phyloP scores from a whole-genome alignment of 2,329 filamentous ascomycete species.

The Scopulariopsis brevicaulis region DNA sequence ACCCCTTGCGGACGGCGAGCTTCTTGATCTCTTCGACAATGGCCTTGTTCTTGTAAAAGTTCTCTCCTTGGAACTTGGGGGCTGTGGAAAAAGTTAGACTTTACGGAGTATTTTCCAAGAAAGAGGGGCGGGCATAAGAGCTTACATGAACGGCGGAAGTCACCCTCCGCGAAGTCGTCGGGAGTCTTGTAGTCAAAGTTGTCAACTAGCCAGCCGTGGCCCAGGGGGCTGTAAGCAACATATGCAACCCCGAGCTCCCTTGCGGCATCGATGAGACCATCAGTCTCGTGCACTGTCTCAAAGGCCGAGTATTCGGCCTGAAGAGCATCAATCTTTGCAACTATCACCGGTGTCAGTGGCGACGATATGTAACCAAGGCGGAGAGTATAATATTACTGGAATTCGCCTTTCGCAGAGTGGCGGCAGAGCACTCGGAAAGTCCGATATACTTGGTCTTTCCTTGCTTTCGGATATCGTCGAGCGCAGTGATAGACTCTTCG shows the following conservation, averaged over 20 bases:
- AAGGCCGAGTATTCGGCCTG: slow-evolving; percentile 33
- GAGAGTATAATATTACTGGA: slow-evolving; percentile 19
- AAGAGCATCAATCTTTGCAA: slow-evolving; percentile 32
- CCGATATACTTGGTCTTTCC: slow-evolving; percentile 37
- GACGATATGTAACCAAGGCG: not conserved
- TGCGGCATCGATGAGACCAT: slow-evolving; percentile 25
- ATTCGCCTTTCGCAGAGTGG: slow-evolving; percentile 29
- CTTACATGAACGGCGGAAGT: slow-evolving; percentile 26
- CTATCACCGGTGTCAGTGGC: slow-evolving; percentile 15
- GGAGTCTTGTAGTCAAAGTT: slow-evolving; percentile 27
- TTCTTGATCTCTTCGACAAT: slow-evolving; percentile 29
- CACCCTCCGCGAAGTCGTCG: slow-evolving; percentile 29
- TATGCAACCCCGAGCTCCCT: slow-evolving; percentile 28
- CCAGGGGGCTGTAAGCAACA: slow-evolving; percentile 32
- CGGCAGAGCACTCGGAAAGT: slow-evolving; percentile 32
- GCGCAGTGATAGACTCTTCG: slow-evolving; percentile 31
- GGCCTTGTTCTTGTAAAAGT: slow-evolving; percentile 28
- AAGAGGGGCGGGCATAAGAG: not conserved
- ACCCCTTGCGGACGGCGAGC: slow-evolving; percentile 19
- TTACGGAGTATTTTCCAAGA: not conserved
- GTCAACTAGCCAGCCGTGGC: slow-evolving; percentile 34
- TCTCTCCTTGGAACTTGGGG: slow-evolving; percentile 27
- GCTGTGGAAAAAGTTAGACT: slow-evolving; percentile 8
- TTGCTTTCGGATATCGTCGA: slow-evolving; percentile 30
- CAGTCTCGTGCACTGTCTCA: slow-evolving; percentile 26